Base-by-base conservation (phyloP, 768 basidiomycete species). In the Amyloporia xantha region DNA sequence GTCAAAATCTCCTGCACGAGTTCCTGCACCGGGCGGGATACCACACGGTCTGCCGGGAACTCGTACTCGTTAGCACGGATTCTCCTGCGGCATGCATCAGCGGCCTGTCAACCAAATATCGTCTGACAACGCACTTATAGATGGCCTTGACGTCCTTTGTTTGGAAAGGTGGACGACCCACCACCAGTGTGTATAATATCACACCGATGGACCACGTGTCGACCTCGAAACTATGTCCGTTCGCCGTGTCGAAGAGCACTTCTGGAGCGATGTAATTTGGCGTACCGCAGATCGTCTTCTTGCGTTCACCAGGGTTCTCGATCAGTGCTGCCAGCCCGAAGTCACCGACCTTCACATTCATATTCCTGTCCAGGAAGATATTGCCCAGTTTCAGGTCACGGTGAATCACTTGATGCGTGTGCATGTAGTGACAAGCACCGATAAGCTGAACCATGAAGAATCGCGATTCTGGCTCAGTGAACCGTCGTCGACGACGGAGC, bases 211-310 rank as follows among this genome's bases (percentile, higher is more conserved):
- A 92, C 95, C 95, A 99, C 7, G 92, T 88, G 63, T 99, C 95
- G 24, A 97, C 95, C 69, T 99, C 96, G 57, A 96, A 99, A 62
- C 90, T 93, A 67, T 99, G 95, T 1, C 95, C 94, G 54, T 92
- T 94, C 15, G 84, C 90, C 21, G 87, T 91, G 64, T 97, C 93
- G 64, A 95, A 96, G 56, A 99, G 71, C 20, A 98, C 93, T 63
- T 98, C 95, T 0, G 96, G 96, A 0, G 96, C 95, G 54, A 99
- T 97, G 63, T 99, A 98, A 63, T 99, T 98, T 1, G 95, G 96
- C 0, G 95, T 99, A 1, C 95, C 95, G 56, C 96, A 97, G 41
- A 98, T 96, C 0, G 95, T 99, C 81, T 97, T 97, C 77, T 98
- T 96, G 62, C 95, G 72, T 66, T 98, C 95, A 0, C 95, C 95